Conservation (phyloP, 1,284 basidiomycete species). For the Bondarzewia mesenterica region DNA sequence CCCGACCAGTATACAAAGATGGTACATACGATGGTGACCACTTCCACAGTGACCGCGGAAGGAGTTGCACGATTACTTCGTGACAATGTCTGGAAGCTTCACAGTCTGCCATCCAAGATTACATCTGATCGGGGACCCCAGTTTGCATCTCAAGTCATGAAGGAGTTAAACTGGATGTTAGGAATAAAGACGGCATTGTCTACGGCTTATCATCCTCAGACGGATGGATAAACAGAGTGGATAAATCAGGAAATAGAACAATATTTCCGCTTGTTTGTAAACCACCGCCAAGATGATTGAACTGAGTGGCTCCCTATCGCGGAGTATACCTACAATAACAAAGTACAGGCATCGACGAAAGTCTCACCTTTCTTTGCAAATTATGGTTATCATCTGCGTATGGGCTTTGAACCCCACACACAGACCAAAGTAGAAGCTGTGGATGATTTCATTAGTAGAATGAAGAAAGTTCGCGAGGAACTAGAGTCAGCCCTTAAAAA, state of each 20-base stretch:
- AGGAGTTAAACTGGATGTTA: background rate
- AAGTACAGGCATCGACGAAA: background rate
- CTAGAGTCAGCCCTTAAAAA: background rate
- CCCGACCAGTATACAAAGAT: too few species aligned
- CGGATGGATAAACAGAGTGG: conserved; percentile 26
- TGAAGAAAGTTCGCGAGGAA: background rate
- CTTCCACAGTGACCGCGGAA: background rate
- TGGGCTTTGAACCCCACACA: background rate
- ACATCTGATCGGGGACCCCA: background rate
- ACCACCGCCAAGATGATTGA: conserved; percentile 32
- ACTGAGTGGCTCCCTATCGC: conserved; percentile 5
- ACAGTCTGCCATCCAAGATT: background rate
- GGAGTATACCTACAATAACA: background rate
- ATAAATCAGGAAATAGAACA: conserved; percentile 28
- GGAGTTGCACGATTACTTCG: background rate
- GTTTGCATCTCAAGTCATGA: background rate
- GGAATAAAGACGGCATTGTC: background rate
- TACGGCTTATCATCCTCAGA: conserved; percentile 15
- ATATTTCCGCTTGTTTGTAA: conserved; percentile 21
- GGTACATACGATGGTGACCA: too few species aligned
- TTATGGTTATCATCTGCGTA: background rate
- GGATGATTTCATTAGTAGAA: background rate
- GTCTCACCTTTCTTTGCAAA: background rate
- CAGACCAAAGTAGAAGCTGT: background rate
- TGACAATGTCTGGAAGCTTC: background rate